Conservation (phyloP, 1,284 basidiomycete species). For the Kwoniella shivajii region DNA sequence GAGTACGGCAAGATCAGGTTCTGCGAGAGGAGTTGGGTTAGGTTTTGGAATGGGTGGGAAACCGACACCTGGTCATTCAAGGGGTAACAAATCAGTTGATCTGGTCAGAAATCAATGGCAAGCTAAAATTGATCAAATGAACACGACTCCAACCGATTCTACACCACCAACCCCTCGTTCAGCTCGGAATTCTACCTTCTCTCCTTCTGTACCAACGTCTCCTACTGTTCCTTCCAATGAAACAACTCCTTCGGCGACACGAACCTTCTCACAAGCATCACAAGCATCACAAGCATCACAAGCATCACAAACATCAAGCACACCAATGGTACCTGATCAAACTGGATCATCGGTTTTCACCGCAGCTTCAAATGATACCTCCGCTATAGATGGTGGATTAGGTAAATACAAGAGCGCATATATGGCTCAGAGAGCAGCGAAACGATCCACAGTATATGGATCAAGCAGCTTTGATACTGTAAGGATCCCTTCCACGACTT, state of each 20-base stretch:
- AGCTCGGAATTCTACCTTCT: conserved; percentile 3
- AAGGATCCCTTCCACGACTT: conserved; percentile 13
- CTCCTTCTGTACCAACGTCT: conserved; percentile 7
- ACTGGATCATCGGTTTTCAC: conserved; percentile 16
- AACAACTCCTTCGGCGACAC: background rate
- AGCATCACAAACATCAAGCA: conserved; percentile 6
- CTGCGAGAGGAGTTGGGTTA: conserved; percentile 27
- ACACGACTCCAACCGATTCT: conserved; percentile 1
- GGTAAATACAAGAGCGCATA: conserved; percentile 20
- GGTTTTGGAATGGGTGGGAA: conserved; percentile 21
- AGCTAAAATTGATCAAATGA: conserved; percentile 41
- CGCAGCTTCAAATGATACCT: conserved; percentile 11
- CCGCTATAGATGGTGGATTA: conserved; percentile 2
- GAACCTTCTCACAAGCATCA: conserved; percentile 5
- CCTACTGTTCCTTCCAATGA: conserved; percentile 7
- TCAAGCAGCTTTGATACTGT: conserved; percentile 12
- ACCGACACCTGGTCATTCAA: conserved; percentile 18
- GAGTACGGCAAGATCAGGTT: conserved; percentile 15
- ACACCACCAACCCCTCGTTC: conserved; percentile 15
- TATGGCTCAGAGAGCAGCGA: conserved; percentile 24
- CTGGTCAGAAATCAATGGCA: conserved; percentile 48
- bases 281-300: no score
- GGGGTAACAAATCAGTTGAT: conserved; percentile 39
- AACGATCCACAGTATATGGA: conserved; percentile 24
- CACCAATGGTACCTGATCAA: conserved; percentile 14